Evolutionary conservation across 129 eudicot genomes (phyloP).

Genomic region (Lonicera japonica): DNA sequence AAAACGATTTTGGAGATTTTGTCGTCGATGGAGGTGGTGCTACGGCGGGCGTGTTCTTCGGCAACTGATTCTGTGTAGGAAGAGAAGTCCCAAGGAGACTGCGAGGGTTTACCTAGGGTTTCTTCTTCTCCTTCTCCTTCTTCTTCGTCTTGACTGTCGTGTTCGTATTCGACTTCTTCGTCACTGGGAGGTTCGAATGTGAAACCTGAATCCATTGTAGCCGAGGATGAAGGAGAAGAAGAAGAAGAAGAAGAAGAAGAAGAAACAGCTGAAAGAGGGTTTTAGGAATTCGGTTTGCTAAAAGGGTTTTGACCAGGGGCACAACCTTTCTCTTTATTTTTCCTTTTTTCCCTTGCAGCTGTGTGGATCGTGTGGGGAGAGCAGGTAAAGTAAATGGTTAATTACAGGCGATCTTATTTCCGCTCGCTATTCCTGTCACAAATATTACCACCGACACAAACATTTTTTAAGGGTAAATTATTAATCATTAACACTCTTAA

Average conservation of each 20-base stretch:
- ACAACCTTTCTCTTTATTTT: too few relatives aligned
- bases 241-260: not conserved
- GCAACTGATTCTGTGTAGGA: slow-evolving; percentile 72
- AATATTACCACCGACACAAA: too few relatives aligned
- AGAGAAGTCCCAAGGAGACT: slow-evolving; percentile 94
- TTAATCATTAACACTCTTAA: too few relatives aligned
- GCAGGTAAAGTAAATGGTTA: too few relatives aligned
- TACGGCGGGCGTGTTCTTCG: slow-evolving; percentile 77
- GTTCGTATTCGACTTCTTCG: slow-evolving; percentile 55
- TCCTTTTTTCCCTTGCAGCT: too few relatives aligned
- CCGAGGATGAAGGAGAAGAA: not conserved
- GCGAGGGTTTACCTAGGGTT: slow-evolving; percentile 22
- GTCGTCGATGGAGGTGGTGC: slow-evolving; percentile 79
- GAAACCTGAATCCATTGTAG: slow-evolving; percentile 33
- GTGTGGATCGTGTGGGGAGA: too few relatives aligned
- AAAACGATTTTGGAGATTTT: slow-evolving; percentile 57
- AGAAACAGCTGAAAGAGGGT: not conserved
- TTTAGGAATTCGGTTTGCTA: not conserved
- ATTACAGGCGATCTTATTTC: too few relatives aligned
- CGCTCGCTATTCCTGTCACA: too few relatives aligned
- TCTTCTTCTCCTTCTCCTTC: slow-evolving; percentile 25
- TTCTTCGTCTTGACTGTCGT: slow-evolving; percentile 16
- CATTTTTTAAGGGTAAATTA: too few relatives aligned
- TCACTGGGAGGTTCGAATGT: slow-evolving; percentile 80
- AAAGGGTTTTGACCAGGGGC: too few relatives aligned